Conservation (phyloP, 495 filamentous ascomycete species). For the Pyronema omphalodes region DNA sequence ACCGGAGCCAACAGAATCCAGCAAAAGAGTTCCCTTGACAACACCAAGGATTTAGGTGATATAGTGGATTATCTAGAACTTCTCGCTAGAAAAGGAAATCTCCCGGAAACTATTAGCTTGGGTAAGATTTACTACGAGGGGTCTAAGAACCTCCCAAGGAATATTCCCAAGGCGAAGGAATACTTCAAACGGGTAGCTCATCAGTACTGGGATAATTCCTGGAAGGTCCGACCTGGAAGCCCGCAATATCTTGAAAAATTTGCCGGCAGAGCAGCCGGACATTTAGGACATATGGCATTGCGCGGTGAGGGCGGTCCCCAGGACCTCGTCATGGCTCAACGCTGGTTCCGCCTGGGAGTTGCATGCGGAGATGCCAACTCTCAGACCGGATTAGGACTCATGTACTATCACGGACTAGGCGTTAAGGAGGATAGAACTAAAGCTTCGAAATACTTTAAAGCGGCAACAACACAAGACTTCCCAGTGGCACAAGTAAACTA, state of each 20-base stretch:
- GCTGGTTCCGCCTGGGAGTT: conserved; percentile 77
- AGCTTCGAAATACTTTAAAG: conserved; percentile 65
- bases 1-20: conserved; percentile 69
- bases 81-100: conserved; percentile 81
- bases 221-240: conserved; percentile 27
- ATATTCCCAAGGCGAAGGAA: conserved; percentile 52
- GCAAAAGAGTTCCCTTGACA: conserved; percentile 43
- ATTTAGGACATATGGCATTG: conserved; percentile 81
- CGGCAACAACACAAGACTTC: conserved; percentile 68
- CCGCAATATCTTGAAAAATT: conserved; percentile 51
- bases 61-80: conserved; percentile 88
- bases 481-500: conserved; percentile 67
- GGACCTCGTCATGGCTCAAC: conserved; percentile 50
- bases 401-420: conserved; percentile 74
- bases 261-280: conserved; percentile 77
- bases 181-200: conserved; percentile 71
- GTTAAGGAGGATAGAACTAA: conserved; percentile 51
- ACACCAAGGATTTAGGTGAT: conserved; percentile 73
- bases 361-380: conserved; percentile 65
- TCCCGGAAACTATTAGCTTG: conserved; percentile 77
- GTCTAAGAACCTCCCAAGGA: conserved; percentile 50
- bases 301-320: conserved; percentile 80
- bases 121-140: conserved; percentile 86
- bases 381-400: conserved; percentile 67
- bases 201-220: conserved; percentile 73